Percentiles rank a stretch among this genome's conserved stretches.
phyloP scores from a whole-genome alignment of 192 early-diverging fungal species.

The Obelidium mucronatum region DNA sequence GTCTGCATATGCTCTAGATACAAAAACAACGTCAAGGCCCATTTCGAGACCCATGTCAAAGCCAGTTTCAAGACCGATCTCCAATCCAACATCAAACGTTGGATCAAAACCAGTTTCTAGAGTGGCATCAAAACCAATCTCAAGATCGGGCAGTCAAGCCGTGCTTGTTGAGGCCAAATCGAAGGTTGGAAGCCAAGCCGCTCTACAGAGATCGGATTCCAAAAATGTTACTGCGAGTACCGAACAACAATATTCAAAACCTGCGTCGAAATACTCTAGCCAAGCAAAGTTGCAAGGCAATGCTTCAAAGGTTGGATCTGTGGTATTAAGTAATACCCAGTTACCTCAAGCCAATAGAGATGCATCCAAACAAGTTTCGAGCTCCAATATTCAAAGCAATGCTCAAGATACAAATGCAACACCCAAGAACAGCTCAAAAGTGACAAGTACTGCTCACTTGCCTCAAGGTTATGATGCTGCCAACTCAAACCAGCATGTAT shows the following conservation, averaged over 20 bases:
- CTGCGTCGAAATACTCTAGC: not conserved
- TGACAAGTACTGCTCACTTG: not conserved
- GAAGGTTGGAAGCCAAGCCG: not conserved
- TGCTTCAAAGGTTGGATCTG: too few relatives aligned
- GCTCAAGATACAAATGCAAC: not conserved
- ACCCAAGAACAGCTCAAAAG: not conserved
- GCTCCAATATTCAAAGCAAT: not conserved
- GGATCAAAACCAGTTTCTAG: too few relatives aligned
- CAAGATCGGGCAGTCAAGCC: too few relatives aligned
- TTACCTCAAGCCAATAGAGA: not conserved
- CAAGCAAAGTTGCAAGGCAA: too few relatives aligned
- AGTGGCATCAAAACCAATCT: too few relatives aligned
- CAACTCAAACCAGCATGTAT: too few relatives aligned
- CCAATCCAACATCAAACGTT: too few relatives aligned
- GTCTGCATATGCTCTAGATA: not conserved
- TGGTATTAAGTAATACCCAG: too few relatives aligned
- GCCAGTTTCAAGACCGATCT: not conserved
- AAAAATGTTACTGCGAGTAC: too few relatives aligned
- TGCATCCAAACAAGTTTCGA: not conserved
- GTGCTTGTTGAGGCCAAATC: not conserved
- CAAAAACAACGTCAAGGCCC: not conserved
- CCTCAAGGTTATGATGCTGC: too few relatives aligned
- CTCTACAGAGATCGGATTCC: not conserved
- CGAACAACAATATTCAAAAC: too few relatives aligned
- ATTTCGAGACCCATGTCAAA: not conserved